Conservation (phyloP, 352 stramenopile species). For the Peronospora farinosa region DNA sequence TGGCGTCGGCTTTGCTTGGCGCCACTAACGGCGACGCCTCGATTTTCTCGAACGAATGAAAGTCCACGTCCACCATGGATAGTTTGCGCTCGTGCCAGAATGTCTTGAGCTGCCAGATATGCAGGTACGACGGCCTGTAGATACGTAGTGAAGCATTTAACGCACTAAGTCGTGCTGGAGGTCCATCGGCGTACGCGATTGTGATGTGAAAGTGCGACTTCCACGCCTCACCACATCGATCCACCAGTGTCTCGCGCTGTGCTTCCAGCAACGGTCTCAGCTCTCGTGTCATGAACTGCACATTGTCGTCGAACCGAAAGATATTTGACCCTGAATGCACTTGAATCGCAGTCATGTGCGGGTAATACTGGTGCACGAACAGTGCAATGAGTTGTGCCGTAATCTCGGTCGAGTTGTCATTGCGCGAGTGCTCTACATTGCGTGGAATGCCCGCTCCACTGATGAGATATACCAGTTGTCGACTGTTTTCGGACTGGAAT, state of each 20-base stretch:
- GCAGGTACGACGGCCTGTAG: conserved; percentile 93
- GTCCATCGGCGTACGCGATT: conserved; percentile 95
- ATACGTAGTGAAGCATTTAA: conserved; percentile 93
- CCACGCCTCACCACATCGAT: conserved; percentile 89
- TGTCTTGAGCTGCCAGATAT: conserved; percentile 98
- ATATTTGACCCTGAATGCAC: conserved; percentile 96
- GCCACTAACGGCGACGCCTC: conserved; percentile 91
- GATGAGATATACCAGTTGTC: conserved; percentile 94
- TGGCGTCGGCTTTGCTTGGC: conserved; percentile 65
- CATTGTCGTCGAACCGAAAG: conserved; percentile 94
- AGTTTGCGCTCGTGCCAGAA: conserved; percentile 97
- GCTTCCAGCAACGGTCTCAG: conserved; percentile 91
- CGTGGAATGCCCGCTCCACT: conserved; percentile 92
- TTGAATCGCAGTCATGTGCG: conserved; percentile 89
- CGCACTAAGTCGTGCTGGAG: conserved; percentile 91
- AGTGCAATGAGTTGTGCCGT: conserved; percentile 89
- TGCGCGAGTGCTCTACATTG: conserved; percentile 87
- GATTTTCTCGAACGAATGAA: conserved; percentile 96
- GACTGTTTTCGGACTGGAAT: conserved; percentile 70
- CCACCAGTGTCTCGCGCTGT: conserved; percentile 91
- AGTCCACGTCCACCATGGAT: conserved; percentile 93
- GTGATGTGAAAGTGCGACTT: conserved; percentile 92
- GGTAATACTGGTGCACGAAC: conserved; percentile 90
- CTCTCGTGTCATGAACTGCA: conserved; percentile 94
- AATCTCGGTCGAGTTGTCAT: conserved; percentile 93